These are phyloP conservation scores for Arachnomyces sp. DNA, from an alignment of 2,329 filamentous ascomycete genomes.

Conservation along the genomic window DNA sequence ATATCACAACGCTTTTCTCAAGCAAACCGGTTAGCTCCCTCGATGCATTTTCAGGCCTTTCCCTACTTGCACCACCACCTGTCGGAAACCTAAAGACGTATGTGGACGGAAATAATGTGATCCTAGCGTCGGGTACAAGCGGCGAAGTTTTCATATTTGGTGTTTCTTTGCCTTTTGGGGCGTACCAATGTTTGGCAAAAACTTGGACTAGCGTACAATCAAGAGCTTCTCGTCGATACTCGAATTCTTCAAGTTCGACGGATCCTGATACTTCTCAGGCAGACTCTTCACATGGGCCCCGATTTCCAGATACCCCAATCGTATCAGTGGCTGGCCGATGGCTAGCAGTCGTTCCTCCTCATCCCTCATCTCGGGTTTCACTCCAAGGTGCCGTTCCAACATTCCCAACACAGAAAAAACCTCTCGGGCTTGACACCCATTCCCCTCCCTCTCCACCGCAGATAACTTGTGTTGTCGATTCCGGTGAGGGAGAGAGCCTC, in stretches of 20 bases:
- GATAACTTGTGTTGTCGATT: conserved; percentile 38
- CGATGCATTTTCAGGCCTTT: conserved; percentile 50
- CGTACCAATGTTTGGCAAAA: conserved; percentile 70
- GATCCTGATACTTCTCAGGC: conserved; percentile 36
- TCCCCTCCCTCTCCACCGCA: conserved; percentile 36
- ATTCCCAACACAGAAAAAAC: conserved; percentile 26
- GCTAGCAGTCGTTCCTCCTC: conserved; percentile 39
- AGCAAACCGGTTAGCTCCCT: conserved; percentile 57
- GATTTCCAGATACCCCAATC: conserved; percentile 30
- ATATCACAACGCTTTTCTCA: conserved; percentile 65
- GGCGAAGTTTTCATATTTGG: conserved; percentile 81
- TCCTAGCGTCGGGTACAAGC: conserved; percentile 70
- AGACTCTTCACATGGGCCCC: conserved; percentile 26
- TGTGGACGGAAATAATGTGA: conserved; percentile 63
- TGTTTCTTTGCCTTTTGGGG: conserved; percentile 16
- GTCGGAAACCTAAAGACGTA: conserved; percentile 66
- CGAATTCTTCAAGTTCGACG: conserved; percentile 39
- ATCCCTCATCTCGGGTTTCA: conserved; percentile 27
- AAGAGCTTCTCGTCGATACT: conserved; percentile 35
- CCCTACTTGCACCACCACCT: conserved; percentile 62
- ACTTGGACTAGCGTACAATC: conserved; percentile 80
- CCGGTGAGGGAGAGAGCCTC: conserved; percentile 40
- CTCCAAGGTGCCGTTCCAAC: conserved; percentile 35
- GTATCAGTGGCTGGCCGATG: conserved; percentile 39
- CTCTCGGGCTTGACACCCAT: conserved; percentile 35